phyloP scores from a whole-genome alignment of 2,329 filamentous ascomycete species.

The Colletotrichum melonis region DNA sequence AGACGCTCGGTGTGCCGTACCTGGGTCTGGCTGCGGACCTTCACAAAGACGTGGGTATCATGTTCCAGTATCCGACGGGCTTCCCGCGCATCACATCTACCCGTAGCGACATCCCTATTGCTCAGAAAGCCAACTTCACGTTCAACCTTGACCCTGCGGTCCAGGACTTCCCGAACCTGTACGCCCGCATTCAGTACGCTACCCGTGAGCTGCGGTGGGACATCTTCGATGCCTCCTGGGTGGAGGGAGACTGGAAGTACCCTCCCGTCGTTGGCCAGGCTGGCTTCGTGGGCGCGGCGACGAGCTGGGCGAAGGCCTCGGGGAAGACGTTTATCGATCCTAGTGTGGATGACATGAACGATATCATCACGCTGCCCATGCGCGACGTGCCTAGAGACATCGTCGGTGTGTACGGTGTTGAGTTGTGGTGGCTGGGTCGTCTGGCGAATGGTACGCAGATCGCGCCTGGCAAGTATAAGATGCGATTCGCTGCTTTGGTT shows the following conservation, averaged over 20 bases:
- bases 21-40: constrained; percentile 37
- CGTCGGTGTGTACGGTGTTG: constrained; percentile 31
- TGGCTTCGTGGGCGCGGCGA: constrained; percentile 56
- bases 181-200: constrained; percentile 38
- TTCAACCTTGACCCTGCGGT: constrained; percentile 39
- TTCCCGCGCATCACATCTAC: constrained; percentile 29
- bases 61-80: constrained; percentile 30
- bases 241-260: constrained; percentile 53
- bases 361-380: constrained; percentile 52
- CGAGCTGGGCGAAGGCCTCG: constrained; percentile 50
- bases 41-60: constrained; percentile 17
- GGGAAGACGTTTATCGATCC: constrained; percentile 49
- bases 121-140: constrained; percentile 41
- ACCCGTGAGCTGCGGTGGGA: constrained; percentile 44
- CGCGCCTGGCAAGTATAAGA: constrained; percentile 51
- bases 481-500: constrained; percentile 28
- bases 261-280: constrained; percentile 51
- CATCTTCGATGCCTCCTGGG: constrained; percentile 53
- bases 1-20: constrained; percentile 49
- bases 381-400: constrained; percentile 47
- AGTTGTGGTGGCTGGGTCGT: constrained; percentile 56
- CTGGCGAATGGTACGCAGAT: constrained; percentile 55
- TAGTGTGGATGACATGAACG: constrained; percentile 47
- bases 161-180: constrained; percentile 43
- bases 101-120: constrained; percentile 14